phyloP scores from a whole-genome alignment of 2,329 filamentous ascomycete species.

The Sclerotinia minor region DNA sequence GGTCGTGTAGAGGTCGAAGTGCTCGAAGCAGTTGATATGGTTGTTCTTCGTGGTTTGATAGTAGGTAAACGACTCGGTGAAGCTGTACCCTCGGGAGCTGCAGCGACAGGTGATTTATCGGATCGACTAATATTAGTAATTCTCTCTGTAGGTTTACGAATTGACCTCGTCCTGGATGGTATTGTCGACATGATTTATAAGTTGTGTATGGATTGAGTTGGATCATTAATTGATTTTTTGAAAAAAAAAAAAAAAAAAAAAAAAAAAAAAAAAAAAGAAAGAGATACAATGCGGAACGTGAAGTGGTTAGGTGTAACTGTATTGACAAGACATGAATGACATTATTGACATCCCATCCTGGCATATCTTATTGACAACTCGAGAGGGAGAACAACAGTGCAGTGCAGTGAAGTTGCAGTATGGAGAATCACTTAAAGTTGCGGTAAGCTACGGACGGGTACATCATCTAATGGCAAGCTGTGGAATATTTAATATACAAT shows the following conservation, averaged over 20 bases:
- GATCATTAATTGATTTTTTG: too few species aligned
- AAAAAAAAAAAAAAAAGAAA: too few species aligned
- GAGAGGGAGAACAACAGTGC: not conserved
- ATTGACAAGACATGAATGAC: not conserved
- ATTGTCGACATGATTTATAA: conserved; percentile 31
- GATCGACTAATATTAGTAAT: conserved; percentile 24
- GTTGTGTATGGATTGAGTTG: conserved; percentile 5
- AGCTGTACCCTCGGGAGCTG: not conserved
- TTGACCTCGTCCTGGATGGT: conserved; percentile 36
- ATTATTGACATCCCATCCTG: conserved; percentile 11
- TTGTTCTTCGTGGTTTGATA: conserved; percentile 35
- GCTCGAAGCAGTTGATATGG: conserved; percentile 26
- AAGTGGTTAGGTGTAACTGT: not conserved
- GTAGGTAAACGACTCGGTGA: conserved; percentile 41
- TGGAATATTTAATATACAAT: too few species aligned
- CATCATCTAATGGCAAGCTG: not conserved
- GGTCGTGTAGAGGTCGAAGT: conserved; percentile 28
- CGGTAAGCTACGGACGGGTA: conserved; percentile 7
- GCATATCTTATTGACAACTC: not conserved
- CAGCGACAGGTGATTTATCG: conserved; percentile 11
- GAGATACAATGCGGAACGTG: not conserved
- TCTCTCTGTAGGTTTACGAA: conserved; percentile 35
- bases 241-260: too few species aligned
- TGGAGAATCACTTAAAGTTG: conserved; percentile 5
- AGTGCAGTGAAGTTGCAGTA: not conserved